Evolutionary conservation across 352 stramenopile genomes (phyloP), one percentile per base, ranked within the genome.

Genomic region (Globisporangium yorkense): DNA sequence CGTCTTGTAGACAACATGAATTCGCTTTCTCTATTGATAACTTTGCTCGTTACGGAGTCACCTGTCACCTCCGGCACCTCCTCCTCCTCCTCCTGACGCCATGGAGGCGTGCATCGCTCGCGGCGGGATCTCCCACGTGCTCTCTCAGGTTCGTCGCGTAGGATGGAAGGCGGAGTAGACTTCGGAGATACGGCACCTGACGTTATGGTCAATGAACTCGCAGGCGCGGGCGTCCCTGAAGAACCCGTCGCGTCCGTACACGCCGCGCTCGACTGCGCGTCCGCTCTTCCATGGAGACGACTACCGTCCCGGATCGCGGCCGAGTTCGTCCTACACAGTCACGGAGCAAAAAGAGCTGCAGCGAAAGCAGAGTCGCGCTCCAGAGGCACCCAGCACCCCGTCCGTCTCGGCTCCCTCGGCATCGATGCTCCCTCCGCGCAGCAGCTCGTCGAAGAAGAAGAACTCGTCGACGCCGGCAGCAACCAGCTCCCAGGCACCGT

Each of bases 101-200:
- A 90, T 92, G 83, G 79, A 92, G 47, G 78, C 76, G 21, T 87
- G 70, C 68, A 88, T 92, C 47, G 79, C 80, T 18, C 80, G 80
- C 2, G 78, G 77, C 40, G 83, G 77, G 18, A 92, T 92, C 66
- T 90, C 83, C 37, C 77, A 88, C 43, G 83, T 92, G 55, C 71
- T 92, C 57, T 88, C 78, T 0, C 75, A 92, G 71, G 77, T 88
- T 51, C 43, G 35, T 16, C 18, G 3, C 9, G 43, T 24, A 16
- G n/a, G 10, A 13, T 18, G 8, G 6, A 37, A 10, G 33, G 8
- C 33, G 33, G 33, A 37, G 33, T 10, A 16, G 6, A 46, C 41
- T 5, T 46, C 18, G 2, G 41, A 10, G 13, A 21, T 10, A 20
- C 10, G 20, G 0, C 43, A 24, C 4, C 43, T 27, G 8, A 24